Evolutionary conservation across 225 moss, liverwort and hornwort genomes (phyloP), one percentile per base, ranked within the genome.

Genomic region (Marchantia polymorpha): DNA sequence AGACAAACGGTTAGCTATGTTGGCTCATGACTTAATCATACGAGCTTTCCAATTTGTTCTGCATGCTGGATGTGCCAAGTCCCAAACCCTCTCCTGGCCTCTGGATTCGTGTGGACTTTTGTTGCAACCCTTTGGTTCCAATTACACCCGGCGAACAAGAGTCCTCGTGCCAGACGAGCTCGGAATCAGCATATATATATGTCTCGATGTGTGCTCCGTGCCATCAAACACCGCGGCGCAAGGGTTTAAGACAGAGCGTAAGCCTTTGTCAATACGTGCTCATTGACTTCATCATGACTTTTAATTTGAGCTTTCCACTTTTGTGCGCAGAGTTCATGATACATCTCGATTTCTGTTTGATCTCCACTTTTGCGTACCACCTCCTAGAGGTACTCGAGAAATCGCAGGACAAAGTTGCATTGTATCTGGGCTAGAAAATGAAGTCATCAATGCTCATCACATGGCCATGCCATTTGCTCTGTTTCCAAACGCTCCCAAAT

Each of bases 361-460:
- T 61, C 22, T 61, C 61, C 23, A 7, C 61, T 12, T 12, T 15
- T 58, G 58, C 20, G 3, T 20, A 16, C n/a, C 23, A 61, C 8
- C 22, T n/a, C 22, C 23, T 61, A 61, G 61, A 61, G n/a, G 61
- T 23, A 61, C 61, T 61, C 22, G 10, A 61, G 61, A 61, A 61
- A n/a, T 23, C 61, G 8, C 7, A 61, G 61, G n/a, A 17, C 61
- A n/a, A 61, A 7, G 16, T 61, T 23, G 22, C n/a, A 61, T 39
- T 60, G 60, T 22, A 60, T 61, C 61, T 61, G 61, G n/a, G 9
- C 61, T 61, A 61, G 23, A 7, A 61, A 22, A 61, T 61, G 61
- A 61, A 61, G 61, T 61, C 61, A 61, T 61, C n/a, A 61, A 6
- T 22, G 61, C 61, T 61, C 61, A 61, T 61, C 61, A 61, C n/a